Conservation (phyloP, 192 early-diverging fungal species). For the Jimgerdemannia flammicorona region DNA sequence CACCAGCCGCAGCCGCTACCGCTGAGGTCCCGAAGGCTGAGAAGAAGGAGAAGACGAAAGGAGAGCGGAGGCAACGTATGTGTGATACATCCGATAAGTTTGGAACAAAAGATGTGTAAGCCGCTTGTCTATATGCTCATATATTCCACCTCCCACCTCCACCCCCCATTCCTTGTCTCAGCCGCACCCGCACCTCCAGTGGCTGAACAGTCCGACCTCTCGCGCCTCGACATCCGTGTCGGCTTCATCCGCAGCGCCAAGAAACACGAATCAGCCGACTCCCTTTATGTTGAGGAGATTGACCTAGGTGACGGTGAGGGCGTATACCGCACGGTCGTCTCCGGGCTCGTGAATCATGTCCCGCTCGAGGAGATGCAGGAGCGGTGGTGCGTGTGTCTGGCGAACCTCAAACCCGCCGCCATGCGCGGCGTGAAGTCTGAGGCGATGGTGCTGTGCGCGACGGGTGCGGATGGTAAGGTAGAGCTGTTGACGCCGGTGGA, state of each 20-base stretch:
- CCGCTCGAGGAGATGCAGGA: slow-evolving; percentile 85
- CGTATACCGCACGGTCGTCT: slow-evolving; percentile 82
- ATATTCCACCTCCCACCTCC: not conserved
- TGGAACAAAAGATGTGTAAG: not conserved
- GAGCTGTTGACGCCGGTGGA: slow-evolving; percentile 82
- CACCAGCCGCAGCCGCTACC: slow-evolving; percentile 18
- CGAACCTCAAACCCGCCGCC: slow-evolving; percentile 92
- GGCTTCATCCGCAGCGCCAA: slow-evolving; percentile 79
- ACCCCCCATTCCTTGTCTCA: not conserved
- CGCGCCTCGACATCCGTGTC: slow-evolving; percentile 91
- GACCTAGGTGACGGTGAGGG: slow-evolving; percentile 88
- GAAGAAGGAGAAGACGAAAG: slow-evolving; percentile 49
- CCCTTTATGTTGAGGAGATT: slow-evolving; percentile 95
- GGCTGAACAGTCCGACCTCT: slow-evolving; percentile 52
- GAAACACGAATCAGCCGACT: slow-evolving; percentile 95
- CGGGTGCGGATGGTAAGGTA: slow-evolving; percentile 79
- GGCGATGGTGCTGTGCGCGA: slow-evolving; percentile 95
- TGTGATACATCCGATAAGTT: not conserved
- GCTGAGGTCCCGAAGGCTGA: slow-evolving; percentile 23
- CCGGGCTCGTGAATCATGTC: slow-evolving; percentile 90
- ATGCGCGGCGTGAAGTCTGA: slow-evolving; percentile 94
- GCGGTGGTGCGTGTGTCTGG: slow-evolving; percentile 68
- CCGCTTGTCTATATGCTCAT: not conserved
- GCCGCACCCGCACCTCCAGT: slow-evolving; percentile 35
- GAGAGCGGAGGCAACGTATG: slow-evolving; percentile 21